Conservation (phyloP, 1,284 basidiomycete genomes). For the Cryptococcus sp. region DNA sequence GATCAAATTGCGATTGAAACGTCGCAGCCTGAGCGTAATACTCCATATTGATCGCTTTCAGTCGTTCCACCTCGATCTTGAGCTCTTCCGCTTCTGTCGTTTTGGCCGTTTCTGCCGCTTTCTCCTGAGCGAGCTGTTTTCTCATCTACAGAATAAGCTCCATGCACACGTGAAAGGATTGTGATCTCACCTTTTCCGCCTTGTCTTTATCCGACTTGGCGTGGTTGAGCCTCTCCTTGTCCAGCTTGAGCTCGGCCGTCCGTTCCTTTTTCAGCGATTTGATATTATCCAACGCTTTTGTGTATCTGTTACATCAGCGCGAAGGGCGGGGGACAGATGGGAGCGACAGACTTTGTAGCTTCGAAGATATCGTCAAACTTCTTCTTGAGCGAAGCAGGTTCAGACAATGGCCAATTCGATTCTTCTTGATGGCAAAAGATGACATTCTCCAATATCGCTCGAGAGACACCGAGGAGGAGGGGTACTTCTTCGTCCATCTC, state of each 20-base stretch:
- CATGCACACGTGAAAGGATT: neutral
- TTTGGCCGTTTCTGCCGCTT: constrained; percentile 62
- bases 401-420: constrained; percentile 94
- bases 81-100: constrained; percentile 68
- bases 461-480: constrained; percentile 86
- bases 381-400: constrained; percentile 88
- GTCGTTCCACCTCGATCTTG: constrained; percentile 59
- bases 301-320: constrained; percentile 61
- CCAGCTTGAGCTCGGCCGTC: constrained; percentile 81
- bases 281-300: constrained; percentile 93
- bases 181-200: constrained; percentile 57
- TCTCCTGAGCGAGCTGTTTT: constrained; percentile 52
- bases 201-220: constrained; percentile 79
- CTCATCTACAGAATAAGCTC: constrained; percentile 25
- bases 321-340: neutral
- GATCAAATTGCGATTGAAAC: constrained; percentile 76
- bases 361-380: constrained; percentile 99
- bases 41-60: constrained; percentile 69
- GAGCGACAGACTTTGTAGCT: constrained; percentile 75
- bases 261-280: constrained; percentile 85
- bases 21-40: constrained; percentile 78
- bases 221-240: constrained; percentile 75
- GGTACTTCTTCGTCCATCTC: constrained; percentile 96
- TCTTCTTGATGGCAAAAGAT: constrained; percentile 99
- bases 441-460: constrained; percentile 94